phyloP scores from a whole-genome alignment of 805 yeast genomes.

The Diddensiella santjacobensis region DNA sequence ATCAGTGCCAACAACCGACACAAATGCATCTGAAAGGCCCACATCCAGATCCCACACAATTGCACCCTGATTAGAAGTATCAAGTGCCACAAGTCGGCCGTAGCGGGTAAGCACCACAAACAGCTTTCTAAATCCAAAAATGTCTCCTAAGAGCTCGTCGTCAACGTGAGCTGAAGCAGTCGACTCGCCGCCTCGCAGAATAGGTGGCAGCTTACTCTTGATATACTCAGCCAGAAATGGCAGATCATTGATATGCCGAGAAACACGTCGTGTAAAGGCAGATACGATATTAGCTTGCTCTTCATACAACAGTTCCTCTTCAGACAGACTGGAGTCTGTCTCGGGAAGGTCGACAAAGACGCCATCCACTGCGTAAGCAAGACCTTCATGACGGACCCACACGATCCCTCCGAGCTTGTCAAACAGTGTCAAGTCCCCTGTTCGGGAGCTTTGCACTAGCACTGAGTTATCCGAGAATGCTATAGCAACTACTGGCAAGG shows the following conservation, averaged over 20 bases:
- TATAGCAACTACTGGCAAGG: not conserved
- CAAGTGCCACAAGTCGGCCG: constrained; percentile 32
- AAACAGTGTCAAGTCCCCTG: not conserved
- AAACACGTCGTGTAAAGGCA: constrained; percentile 28
- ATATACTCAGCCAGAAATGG: constrained; percentile 10
- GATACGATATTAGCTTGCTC: constrained; percentile 26
- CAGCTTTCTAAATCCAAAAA: constrained; percentile 35
- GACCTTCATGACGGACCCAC: constrained; percentile 32
- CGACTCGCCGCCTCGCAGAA: not conserved
- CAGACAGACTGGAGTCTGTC: constrained; percentile 22
- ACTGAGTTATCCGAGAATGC: not conserved
- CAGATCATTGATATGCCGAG: constrained; percentile 27
- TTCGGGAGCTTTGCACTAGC: constrained; percentile 4
- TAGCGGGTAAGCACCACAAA: constrained; percentile 29
- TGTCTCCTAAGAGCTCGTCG: constrained; percentile 18
- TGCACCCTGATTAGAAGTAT: constrained; percentile 25
- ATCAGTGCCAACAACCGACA: constrained; percentile 8
- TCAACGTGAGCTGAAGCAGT: not conserved
- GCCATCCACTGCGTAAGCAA: constrained; percentile 24
- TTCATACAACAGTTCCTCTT: constrained; percentile 29
- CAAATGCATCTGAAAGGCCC: not conserved
- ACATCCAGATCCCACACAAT: constrained; percentile 25
- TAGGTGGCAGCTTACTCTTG: not conserved
- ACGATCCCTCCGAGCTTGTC: not conserved
- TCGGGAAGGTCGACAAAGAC: constrained; percentile 29